Percentiles rank a stretch among this genome's conserved stretches.
Conservation (phyloP, 2,329 filamentous ascomycete species). For the Aureobasidium sp. region DNA sequence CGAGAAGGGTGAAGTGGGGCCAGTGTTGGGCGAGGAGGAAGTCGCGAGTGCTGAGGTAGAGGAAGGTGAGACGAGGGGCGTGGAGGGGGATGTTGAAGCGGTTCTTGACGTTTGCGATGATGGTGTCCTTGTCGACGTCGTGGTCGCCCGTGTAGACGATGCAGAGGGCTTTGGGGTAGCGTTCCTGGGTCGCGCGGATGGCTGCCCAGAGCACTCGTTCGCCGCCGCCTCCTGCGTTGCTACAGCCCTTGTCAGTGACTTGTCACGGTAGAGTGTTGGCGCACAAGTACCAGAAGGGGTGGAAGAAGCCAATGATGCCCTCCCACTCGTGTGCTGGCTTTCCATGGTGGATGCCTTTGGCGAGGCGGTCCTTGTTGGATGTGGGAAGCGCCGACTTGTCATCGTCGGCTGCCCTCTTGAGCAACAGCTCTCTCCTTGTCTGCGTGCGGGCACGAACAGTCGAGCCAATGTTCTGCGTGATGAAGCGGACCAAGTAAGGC, state of each 20-base stretch:
- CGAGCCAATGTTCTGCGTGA: conserved; percentile 16
- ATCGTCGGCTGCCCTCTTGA: conserved; percentile 15
- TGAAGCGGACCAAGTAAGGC: conserved; percentile 3
- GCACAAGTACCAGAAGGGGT: conserved; percentile 77
- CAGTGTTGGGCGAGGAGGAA: conserved; percentile 83
- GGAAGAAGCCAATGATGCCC: conserved; percentile 91
- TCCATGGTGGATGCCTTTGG: neutral
- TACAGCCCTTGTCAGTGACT: conserved; percentile 31
- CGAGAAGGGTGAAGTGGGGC: conserved; percentile 85
- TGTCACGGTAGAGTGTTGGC: neutral
- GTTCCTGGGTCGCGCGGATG: conserved; percentile 79
- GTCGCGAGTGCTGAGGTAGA: conserved; percentile 82
- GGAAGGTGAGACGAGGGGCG: conserved; percentile 72
- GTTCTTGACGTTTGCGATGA: conserved; percentile 57
- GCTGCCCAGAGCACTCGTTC: conserved; percentile 96
- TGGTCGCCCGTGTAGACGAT: conserved; percentile 95
- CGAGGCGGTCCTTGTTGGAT: neutral
- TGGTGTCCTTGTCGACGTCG: conserved; percentile 71
- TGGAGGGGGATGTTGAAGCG: conserved; percentile 92
- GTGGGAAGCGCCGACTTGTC: conserved; percentile 3
- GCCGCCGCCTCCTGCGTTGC: conserved; percentile 91
- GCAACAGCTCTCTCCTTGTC: conserved; percentile 16
- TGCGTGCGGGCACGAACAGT: conserved; percentile 18
- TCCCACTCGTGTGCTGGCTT: conserved; percentile 55
- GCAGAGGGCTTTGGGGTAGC: conserved; percentile 83